These are phyloP conservation scores for Diaporthe sp. DNA, from an alignment of 2,329 filamentous ascomycete species.

Conservation along the genomic window DNA sequence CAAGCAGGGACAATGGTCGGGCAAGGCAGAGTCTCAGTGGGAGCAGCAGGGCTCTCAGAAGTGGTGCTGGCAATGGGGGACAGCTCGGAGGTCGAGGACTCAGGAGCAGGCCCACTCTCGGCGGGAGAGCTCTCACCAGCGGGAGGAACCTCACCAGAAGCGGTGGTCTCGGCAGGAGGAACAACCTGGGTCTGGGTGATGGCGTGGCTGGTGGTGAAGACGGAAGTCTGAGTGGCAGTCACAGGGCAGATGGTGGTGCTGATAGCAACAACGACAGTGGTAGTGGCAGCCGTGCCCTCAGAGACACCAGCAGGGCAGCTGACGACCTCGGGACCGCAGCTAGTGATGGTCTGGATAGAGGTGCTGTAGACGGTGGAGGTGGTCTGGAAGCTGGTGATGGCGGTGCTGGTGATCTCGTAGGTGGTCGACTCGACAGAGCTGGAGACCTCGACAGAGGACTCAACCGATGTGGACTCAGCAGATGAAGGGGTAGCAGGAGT, in stretches of 20 bases:
- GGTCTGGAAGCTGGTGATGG: slow-evolving; percentile 42
- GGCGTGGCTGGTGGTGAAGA: slow-evolving; percentile 46
- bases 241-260: slow-evolving; percentile 73
- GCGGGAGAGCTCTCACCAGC: slow-evolving; percentile 39
- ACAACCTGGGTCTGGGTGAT: slow-evolving; percentile 25
- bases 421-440: slow-evolving; percentile 35
- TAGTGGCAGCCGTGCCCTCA: slow-evolving; percentile 49
- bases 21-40: slow-evolving; percentile 64
- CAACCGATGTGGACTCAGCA: slow-evolving; percentile 40
- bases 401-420: slow-evolving; percentile 39
- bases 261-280: slow-evolving; percentile 62
- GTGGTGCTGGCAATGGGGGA: slow-evolving; percentile 53
- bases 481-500: slow-evolving; percentile 31
- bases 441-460: slow-evolving; percentile 24
- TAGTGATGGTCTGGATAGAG: slow-evolving; percentile 65
- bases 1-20: slow-evolving; percentile 86
- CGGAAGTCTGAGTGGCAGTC: slow-evolving; percentile 62
- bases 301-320: slow-evolving; percentile 22
- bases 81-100: slow-evolving; percentile 36
- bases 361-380: slow-evolving; percentile 57
- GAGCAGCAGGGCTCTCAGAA: slow-evolving; percentile 50
- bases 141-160: neutral
- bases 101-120: slow-evolving; percentile 25
- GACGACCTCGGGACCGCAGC: slow-evolving; percentile 63
- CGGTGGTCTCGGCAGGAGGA: slow-evolving; percentile 41